These are phyloP conservation scores for Pyrenula massariospora DNA, from an alignment of 495 filamentous ascomycete species.

Conservation along the genomic window DNA sequence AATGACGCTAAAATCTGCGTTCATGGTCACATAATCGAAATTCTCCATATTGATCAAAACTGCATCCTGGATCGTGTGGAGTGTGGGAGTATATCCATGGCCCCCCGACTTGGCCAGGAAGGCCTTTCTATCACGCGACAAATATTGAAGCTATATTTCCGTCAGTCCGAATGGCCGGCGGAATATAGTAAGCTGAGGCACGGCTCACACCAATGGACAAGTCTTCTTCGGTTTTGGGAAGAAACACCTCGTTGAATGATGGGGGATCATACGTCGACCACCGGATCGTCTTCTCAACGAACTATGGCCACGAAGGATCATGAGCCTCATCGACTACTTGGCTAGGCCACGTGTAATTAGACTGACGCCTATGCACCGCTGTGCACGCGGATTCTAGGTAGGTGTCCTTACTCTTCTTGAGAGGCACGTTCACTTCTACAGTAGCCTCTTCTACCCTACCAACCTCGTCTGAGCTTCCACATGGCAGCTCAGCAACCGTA, in stretches of 20 bases:
- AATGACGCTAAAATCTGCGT: conserved; percentile 8
- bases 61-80: conserved; percentile 7
- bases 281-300: too few species aligned
- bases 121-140: conserved; percentile 11
- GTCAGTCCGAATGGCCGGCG: not conserved
- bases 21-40: conserved; percentile 12
- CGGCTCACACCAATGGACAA: conserved; percentile 14
- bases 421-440: too few species aligned
- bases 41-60: conserved; percentile 20
- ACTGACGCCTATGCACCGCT: too few species aligned
- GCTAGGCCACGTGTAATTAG: too few species aligned
- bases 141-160: conserved; percentile 10
- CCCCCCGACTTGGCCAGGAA: conserved; percentile 23
- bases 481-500: too few species aligned
- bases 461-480: too few species aligned
- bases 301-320: too few species aligned
- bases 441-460: too few species aligned
- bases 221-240: conserved; percentile 14
- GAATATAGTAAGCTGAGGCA: not conserved
- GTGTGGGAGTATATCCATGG: conserved; percentile 11
- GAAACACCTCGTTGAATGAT: conserved; percentile 14
- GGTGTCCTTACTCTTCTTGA: too few species aligned
- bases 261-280: conserved; percentile 12
- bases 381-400: too few species aligned
- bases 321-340: too few species aligned